A percentile compares a stretch with the other conserved stretches of the same genome.
phyloP scores from a whole-genome alignment of 2,329 filamentous ascomycete species.

The Aureobasidium sp. region DNA sequence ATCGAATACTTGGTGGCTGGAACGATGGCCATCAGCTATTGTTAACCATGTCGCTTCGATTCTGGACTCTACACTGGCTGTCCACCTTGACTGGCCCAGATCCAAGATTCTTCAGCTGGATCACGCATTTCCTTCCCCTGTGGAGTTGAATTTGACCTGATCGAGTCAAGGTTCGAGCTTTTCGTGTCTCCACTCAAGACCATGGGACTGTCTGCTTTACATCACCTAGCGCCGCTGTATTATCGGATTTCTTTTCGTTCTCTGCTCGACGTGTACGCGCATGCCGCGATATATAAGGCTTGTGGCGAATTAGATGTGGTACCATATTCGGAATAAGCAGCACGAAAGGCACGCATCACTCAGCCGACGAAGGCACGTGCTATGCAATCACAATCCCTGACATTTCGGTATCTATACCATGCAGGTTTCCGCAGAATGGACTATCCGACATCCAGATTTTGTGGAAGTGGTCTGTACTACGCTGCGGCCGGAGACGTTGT shows the following conservation, averaged over 20 bases:
- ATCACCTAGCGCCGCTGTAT: background rate
- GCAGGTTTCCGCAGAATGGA: background rate
- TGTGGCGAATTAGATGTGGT: background rate
- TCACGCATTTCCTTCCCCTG: background rate
- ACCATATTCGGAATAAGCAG: background rate
- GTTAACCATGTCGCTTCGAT: background rate
- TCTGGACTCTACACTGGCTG: background rate
- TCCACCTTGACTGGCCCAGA: constrained; percentile 2
- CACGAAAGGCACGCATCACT: background rate
- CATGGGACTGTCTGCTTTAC: background rate
- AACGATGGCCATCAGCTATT: background rate
- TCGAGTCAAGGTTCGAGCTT: background rate
- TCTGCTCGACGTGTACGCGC: background rate
- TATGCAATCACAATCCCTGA: background rate
- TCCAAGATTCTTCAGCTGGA: background rate
- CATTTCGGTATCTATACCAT: background rate
- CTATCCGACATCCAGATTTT: background rate
- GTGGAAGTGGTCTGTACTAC: background rate
- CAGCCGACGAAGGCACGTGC: background rate
- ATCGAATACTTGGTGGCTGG: constrained; percentile 11
- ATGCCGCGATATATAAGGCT: background rate
- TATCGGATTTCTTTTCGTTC: background rate
- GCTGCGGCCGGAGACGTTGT: background rate
- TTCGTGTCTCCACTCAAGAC: background rate
- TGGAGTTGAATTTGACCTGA: background rate